Evolutionary conservation across 2,329 filamentous ascomycete species (phyloP), one percentile per base, ranked within the genome.

Genomic region (Fusarium sp.): DNA sequence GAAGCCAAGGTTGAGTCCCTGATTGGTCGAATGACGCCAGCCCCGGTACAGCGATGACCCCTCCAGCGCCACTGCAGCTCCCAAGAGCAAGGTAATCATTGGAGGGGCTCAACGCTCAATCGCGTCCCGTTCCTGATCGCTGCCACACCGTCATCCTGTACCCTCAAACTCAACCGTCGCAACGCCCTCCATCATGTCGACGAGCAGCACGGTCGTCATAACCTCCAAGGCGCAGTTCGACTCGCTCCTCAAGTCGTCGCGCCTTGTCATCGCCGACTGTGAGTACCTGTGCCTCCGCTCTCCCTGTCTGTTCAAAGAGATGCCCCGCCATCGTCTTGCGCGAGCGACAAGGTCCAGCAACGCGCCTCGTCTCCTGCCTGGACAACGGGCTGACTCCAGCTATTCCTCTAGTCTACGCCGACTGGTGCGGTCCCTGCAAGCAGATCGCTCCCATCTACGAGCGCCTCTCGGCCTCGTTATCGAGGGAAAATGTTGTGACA

Each of bases 191-290:
- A 74, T 70, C 60, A 81, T 81, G 79, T 74, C 78, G 31, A n/a
- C 66, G 71, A 53, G n/a, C n/a, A 62, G 73, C 39, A 64, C 73
- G 18, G 72, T 79, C 44, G 54, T 67, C 56, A 81, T 82, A 58
- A 79, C 81, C 77, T 88, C 87, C 63, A 82, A 83, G 72, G 84
- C 85, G 75, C 90, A 95, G 77, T 91, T 97, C 75, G 87, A 86
- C 74, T 82, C 83, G 34, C 82, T 96, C 65, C 86, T 97, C 66
- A 87, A 88, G 66, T 89, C 87, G 59, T 94, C 93, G 36, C 89
- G 88, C 71, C 89, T 97, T 64, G 93, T 98, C 43, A 91, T 98
- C 58, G 91, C 92, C 76, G 93, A 97, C 83, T 98, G 94, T 97
- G 85, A 88, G 93, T 86, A 37, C 43, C 23, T 28, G n/a, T n/a